A percentile compares a stretch with the other conserved stretches of the same genome.
phyloP scores from a whole-genome alignment of 345 rosid species.

The Citrus reticulata region DNA sequence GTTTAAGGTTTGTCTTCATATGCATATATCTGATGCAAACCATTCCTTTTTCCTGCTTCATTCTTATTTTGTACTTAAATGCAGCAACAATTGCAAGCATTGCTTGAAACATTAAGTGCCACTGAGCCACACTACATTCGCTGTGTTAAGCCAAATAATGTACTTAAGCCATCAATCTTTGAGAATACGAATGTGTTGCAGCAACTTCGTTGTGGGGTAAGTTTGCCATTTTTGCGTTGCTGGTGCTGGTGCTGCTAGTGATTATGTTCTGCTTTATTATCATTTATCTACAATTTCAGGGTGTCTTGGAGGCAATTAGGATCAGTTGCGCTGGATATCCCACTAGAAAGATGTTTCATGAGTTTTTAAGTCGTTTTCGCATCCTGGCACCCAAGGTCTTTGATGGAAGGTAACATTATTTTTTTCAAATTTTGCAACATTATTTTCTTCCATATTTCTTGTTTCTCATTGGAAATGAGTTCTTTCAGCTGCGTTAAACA shows the following conservation, averaged over 20 bases:
- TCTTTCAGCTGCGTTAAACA: background rate
- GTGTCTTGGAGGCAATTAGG: conserved; percentile 98
- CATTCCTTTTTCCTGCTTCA: conserved; percentile 5
- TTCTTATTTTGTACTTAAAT: conserved; percentile 22
- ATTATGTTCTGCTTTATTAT: background rate
- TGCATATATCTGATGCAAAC: background rate
- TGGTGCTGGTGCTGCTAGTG: background rate
- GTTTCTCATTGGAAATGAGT: conserved; percentile 1
- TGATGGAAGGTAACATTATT: conserved; percentile 44
- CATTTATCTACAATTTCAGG: conserved; percentile 38
- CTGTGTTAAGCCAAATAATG: conserved; percentile 94
- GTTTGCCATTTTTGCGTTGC: conserved; percentile 20
- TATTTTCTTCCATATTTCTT: conserved; percentile 3
- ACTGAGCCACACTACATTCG: conserved; percentile 97
- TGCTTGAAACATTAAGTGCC: conserved; percentile 88
- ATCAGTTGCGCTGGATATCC: conserved; percentile 99
- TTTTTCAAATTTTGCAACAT: conserved; percentile 4
- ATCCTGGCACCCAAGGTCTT: conserved; percentile 60
- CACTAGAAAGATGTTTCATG: conserved; percentile 75
- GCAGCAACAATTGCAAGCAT: conserved; percentile 95
- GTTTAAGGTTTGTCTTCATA: conserved; percentile 60
- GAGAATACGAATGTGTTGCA: conserved; percentile 79
- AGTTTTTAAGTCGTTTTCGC: conserved; percentile 64
- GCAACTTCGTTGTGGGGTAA: conserved; percentile 97
- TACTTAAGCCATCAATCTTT: conserved; percentile 85